Percentiles rank a stretch among this genome's conserved stretches.
Conservation (phyloP, 805 yeast genomes). For the Hanseniaspora guilliermondii region DNA sequence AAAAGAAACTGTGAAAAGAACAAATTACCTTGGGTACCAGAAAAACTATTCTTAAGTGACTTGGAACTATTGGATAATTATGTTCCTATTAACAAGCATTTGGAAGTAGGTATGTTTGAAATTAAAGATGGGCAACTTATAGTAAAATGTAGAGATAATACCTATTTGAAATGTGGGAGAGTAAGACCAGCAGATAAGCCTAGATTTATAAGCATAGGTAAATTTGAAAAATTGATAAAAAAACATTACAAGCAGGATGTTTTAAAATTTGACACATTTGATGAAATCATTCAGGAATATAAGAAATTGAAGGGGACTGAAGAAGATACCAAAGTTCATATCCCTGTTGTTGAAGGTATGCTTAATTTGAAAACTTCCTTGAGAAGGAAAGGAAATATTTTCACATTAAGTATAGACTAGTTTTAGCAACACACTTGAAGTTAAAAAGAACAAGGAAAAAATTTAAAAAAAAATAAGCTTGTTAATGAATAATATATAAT, state of each 20-base stretch:
- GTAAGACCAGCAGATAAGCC: not conserved
- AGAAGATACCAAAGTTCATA: not conserved
- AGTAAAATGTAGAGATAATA: slow-evolving; percentile 3
- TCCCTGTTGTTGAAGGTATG: not conserved
- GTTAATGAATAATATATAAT: not conserved
- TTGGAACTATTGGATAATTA: not conserved
- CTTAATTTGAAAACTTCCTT: not conserved
- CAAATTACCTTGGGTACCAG: not conserved
- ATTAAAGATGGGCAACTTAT: not conserved
- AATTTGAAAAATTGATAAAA: not conserved
- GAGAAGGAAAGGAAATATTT: not conserved
- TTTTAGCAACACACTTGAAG: no score
- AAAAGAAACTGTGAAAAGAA: not conserved
- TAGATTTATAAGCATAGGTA: not conserved
- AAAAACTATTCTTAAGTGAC: slow-evolving; percentile 1
- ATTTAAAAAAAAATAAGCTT: not conserved
- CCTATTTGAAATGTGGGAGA: not conserved
- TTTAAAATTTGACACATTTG: not conserved
- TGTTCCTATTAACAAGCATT: not conserved
- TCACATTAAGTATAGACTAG: not conserved
- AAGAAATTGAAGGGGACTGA: not conserved
- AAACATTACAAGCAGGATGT: slow-evolving; percentile 3
- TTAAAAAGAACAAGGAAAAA: no score
- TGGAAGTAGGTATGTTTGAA: not conserved
- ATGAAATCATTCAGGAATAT: not conserved